These are phyloP conservation scores for Tylopilus plumbeoviolaceoides DNA, from an alignment of 768 basidiomycete genomes.

Conservation along the genomic window DNA sequence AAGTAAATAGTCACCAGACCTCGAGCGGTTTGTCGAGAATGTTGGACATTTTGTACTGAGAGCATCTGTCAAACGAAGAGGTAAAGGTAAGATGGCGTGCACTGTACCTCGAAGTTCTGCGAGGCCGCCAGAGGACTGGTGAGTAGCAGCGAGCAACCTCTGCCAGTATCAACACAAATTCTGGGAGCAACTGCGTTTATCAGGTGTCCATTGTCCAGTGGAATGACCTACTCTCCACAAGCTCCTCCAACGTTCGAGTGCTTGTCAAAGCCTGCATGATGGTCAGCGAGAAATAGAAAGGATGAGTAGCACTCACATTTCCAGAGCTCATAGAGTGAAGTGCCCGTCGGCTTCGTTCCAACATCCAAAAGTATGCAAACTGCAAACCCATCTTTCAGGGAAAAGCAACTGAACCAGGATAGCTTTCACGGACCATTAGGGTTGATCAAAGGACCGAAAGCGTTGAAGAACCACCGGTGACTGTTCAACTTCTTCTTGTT, in stretches of 20 bases:
- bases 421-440: slow-evolving; percentile 59
- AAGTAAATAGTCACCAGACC: slow-evolving; percentile 38
- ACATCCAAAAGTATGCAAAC: slow-evolving; percentile 93
- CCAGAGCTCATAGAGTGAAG: slow-evolving; percentile 95
- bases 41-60: slow-evolving; percentile 90
- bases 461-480: slow-evolving; percentile 98
- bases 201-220: background rate
- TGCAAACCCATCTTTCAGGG: slow-evolving; percentile 18
- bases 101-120: slow-evolving; percentile 82
- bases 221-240: slow-evolving; percentile 74
- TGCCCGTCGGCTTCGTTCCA: slow-evolving; percentile 92
- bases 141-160: slow-evolving; percentile 65
- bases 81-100: background rate
- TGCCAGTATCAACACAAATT: slow-evolving; percentile 80
- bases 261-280: slow-evolving; percentile 61
- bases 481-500: slow-evolving; percentile 98
- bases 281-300: slow-evolving; percentile 2
- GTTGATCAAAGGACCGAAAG: slow-evolving; percentile 81
- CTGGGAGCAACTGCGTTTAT: slow-evolving; percentile 30
- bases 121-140: slow-evolving; percentile 82
- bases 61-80: background rate
- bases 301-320: slow-evolving; percentile 52
- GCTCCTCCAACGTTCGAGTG: slow-evolving; percentile 87
- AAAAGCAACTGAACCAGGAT: background rate
- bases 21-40: slow-evolving; percentile 95